These are phyloP conservation scores for Fusarium pseudoanthophilum DNA, from an alignment of 2,329 filamentous ascomycete species.

Conservation along the genomic window DNA sequence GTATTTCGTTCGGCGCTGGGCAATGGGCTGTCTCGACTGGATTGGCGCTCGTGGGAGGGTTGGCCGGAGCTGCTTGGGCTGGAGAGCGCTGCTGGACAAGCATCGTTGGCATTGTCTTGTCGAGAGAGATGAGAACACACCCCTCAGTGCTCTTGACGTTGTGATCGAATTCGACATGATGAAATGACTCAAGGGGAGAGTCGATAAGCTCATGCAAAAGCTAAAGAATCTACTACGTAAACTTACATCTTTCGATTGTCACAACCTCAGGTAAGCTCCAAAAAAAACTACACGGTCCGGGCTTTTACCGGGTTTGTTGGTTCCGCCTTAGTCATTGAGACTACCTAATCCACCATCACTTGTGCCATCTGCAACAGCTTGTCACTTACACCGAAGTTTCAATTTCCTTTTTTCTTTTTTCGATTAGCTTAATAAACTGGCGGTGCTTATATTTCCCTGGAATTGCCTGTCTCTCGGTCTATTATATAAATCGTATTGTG, in stretches of 20 bases:
- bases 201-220: conserved; percentile 33
- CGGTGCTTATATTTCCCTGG: not conserved
- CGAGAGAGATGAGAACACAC: conserved; percentile 47
- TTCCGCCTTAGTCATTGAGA: conserved; percentile 40
- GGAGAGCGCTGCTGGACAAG: conserved; percentile 52
- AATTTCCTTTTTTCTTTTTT: not conserved
- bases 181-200: conserved; percentile 21
- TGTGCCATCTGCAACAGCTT: conserved; percentile 4
- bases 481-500: conserved; percentile 15
- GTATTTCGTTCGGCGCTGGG: conserved; percentile 54
- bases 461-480: not conserved
- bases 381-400: conserved; percentile 21
- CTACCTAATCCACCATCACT: conserved; percentile 3
- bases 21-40: conserved; percentile 50
- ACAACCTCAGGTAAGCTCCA: conserved; percentile 25
- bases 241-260: conserved; percentile 45
- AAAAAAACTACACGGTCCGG: conserved; percentile 42
- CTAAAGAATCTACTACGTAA: conserved; percentile 33
- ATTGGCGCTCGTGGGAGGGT: conserved; percentile 46
- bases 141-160: conserved; percentile 51
- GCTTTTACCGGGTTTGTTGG: conserved; percentile 38
- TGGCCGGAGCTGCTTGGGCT: conserved; percentile 51
- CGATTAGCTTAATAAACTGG: conserved; percentile 9
- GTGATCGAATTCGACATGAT: conserved; percentile 54
- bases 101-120: conserved; percentile 56